Evolutionary conservation across 208 protist species (phyloP).

Genomic region (Polymyxa betae): DNA sequence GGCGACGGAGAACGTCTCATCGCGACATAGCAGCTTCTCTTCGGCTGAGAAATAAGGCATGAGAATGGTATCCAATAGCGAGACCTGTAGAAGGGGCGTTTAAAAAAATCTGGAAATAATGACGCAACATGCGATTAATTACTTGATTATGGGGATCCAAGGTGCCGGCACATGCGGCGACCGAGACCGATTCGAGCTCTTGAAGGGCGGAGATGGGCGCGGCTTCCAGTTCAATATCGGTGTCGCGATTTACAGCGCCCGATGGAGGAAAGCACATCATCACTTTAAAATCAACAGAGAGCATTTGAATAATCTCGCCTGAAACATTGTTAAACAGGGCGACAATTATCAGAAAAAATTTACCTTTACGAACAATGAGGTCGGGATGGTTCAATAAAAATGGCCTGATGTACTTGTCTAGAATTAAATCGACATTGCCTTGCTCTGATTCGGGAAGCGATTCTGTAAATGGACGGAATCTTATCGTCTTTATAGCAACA

Average conservation of each 20-base stretch:
- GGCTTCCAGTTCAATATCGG: neutral
- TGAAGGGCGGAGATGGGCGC: neutral
- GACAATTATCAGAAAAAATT: neutral
- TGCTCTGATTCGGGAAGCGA: neutral
- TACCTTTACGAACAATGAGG: neutral
- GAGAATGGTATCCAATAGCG: neutral
- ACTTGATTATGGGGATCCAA: neutral
- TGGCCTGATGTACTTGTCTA: slow-evolving; percentile 21
- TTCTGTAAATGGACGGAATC: neutral
- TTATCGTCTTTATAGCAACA: neutral
- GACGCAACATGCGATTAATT: neutral
- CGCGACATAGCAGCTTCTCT: neutral
- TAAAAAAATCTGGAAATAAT: neutral
- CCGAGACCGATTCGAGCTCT: neutral
- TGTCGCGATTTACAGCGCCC: neutral
- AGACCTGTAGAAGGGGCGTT: neutral
- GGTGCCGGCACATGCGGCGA: neutral
- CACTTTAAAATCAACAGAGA: neutral
- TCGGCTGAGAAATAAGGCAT: slow-evolving; percentile 33
- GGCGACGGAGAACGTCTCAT: neutral
- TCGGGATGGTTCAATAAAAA: neutral
- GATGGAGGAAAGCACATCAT: slow-evolving; percentile 1
- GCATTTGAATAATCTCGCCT: neutral
- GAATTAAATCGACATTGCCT: neutral
- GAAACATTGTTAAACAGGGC: neutral